A percentile compares a stretch with the other conserved stretches of the same genome.
Evolutionary conservation across 2,329 filamentous ascomycete genomes (phyloP).

Genomic region (Thielaviopsis cerberus): DNA sequence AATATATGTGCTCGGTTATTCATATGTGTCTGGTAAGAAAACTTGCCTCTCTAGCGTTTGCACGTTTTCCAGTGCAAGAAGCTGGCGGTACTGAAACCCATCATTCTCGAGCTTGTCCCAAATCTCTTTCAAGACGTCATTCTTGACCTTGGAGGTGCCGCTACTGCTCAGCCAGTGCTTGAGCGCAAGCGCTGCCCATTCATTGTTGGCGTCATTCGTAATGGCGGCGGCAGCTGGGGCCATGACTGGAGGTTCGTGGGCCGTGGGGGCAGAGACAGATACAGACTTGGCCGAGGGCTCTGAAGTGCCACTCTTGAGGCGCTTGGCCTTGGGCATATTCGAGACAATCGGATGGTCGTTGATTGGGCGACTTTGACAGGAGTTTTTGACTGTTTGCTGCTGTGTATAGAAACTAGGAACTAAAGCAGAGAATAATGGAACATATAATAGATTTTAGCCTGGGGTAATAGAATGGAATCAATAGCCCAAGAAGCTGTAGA

Average conservation of each 20-base stretch:
- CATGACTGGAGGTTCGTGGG: slow-evolving; percentile 23
- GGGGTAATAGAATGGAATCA: not conserved
- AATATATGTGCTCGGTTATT: not conserved
- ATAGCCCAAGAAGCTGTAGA: not conserved
- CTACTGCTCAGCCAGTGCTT: slow-evolving; percentile 66
- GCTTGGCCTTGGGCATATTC: slow-evolving; percentile 40
- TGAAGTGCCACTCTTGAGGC: slow-evolving; percentile 30
- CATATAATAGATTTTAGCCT: not conserved
- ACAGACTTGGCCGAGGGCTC: slow-evolving; percentile 3
- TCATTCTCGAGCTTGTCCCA: slow-evolving; percentile 79
- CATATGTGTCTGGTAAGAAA: not conserved
- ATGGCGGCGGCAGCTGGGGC: slow-evolving; percentile 35
- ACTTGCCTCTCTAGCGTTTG: slow-evolving; percentile 68
- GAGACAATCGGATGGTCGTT: not conserved
- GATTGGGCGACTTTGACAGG: not conserved
- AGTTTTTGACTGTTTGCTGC: not conserved
- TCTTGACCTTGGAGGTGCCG: slow-evolving; percentile 55
- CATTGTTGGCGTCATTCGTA: slow-evolving; percentile 51
- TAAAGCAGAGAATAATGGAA: not conserved
- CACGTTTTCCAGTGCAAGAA: slow-evolving; percentile 72
- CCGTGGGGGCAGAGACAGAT: slow-evolving; percentile 19
- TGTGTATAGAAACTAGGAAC: not conserved
- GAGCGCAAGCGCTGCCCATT: slow-evolving; percentile 60
- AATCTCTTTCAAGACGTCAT: slow-evolving; percentile 72
- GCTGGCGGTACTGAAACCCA: slow-evolving; percentile 55